phyloP scores from a whole-genome alignment of 306 rosid species.

The Gleditsia sinensis region DNA sequence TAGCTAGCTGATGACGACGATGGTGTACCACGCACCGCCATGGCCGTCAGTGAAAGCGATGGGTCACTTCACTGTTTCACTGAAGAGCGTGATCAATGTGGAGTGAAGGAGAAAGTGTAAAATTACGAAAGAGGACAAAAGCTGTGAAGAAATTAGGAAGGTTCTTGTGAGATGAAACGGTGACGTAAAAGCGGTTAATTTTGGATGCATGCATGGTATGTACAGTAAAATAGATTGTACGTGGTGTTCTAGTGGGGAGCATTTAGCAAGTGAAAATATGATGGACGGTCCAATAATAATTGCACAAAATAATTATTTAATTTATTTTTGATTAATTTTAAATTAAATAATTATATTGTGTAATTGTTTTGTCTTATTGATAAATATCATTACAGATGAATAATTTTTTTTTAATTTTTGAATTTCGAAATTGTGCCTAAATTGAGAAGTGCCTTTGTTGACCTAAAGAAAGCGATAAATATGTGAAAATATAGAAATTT shows the following conservation, averaged over 20 bases:
- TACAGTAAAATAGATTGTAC: neutral
- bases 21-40: neutral
- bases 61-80: neutral
- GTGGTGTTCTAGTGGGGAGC: too few species aligned
- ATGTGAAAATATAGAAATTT: too few species aligned
- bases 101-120: neutral
- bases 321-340: neutral
- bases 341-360: neutral
- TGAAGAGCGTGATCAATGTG: too few species aligned
- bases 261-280: neutral
- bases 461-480: too few species aligned
- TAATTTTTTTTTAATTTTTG: too few species aligned
- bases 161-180: neutral
- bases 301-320: neutral
- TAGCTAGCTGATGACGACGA: constrained; percentile 7
- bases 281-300: too few species aligned
- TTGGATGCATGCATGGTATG: neutral
- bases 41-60: neutral
- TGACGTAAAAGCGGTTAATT: neutral
- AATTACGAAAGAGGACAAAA: constrained; percentile 39
- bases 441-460: too few species aligned
- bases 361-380: neutral
- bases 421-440: too few species aligned
- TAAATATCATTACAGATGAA: too few species aligned
- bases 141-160: neutral